phyloP scores from a whole-genome alignment of 805 yeast genomes.

The Kluyveromyces lactis region DNA sequence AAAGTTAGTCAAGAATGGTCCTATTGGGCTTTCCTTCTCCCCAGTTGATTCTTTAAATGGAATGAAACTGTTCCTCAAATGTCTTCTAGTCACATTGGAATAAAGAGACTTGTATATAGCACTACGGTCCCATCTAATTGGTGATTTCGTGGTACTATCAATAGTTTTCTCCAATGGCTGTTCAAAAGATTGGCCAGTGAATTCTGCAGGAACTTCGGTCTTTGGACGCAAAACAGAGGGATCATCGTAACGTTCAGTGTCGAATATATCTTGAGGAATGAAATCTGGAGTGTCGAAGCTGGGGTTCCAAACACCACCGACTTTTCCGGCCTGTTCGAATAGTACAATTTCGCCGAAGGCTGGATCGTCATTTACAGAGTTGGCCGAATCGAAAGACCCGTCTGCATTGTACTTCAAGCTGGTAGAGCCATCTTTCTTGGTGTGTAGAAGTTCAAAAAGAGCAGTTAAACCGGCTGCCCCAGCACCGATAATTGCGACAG shows the following conservation, averaged over 20 bases:
- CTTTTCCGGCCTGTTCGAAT: conserved; percentile 33
- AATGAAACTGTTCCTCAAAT: conserved; percentile 14
- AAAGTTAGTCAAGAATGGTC: conserved; percentile 10
- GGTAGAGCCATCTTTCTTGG: conserved; percentile 24
- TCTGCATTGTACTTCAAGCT: conserved; percentile 13
- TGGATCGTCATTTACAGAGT: conserved; percentile 11
- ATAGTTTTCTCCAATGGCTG: conserved; percentile 5
- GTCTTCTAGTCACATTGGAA: conserved; percentile 14
- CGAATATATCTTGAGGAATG: conserved; percentile 23
- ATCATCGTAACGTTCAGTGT: conserved; percentile 26
- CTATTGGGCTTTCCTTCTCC: conserved; percentile 3
- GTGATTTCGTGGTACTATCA: neutral
- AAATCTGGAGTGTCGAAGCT: conserved; percentile 13
- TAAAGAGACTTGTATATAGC: conserved; percentile 14
- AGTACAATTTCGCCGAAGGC: conserved; percentile 33
- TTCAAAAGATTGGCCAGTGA: conserved; percentile 9
- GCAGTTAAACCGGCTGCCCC: conserved; percentile 37
- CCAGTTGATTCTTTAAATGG: conserved; percentile 7
- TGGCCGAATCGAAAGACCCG: conserved; percentile 9
- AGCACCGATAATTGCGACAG: conserved; percentile 34
- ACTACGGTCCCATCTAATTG: conserved; percentile 10
- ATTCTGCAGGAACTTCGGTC: conserved; percentile 8
- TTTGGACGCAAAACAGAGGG: conserved; percentile 28
- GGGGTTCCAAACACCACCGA: conserved; percentile 40
- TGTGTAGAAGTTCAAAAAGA: conserved; percentile 27